These are phyloP conservation scores for Debaryomyces hansenii DNA, from an alignment of 805 yeast genomes.

Conservation along the genomic window DNA sequence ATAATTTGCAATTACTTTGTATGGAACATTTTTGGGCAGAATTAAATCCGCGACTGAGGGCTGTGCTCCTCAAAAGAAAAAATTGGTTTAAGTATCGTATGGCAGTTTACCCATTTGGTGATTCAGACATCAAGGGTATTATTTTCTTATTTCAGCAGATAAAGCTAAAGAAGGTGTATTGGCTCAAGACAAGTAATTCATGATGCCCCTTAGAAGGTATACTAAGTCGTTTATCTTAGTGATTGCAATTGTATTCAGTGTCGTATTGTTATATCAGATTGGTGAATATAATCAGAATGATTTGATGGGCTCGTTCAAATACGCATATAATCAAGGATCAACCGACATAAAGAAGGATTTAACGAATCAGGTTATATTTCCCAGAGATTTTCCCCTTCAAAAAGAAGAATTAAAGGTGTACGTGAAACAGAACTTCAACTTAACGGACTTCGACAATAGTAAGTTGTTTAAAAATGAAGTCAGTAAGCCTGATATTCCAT, in stretches of 20 bases:
- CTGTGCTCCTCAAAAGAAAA: too few species aligned
- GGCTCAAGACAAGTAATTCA: neutral
- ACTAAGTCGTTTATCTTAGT: neutral
- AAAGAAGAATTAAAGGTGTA: neutral
- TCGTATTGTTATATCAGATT: slow-evolving; percentile 1
- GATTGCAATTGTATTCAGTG: neutral
- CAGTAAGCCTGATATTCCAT: slow-evolving; percentile 3
- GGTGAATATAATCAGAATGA: slow-evolving; percentile 1
- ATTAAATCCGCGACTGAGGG: too few species aligned
- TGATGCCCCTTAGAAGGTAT: neutral
- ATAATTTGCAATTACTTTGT: too few species aligned
- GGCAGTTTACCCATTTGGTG: too few species aligned
- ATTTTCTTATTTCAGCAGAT: too few species aligned
- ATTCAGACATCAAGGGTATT: too few species aligned
- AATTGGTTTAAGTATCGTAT: too few species aligned
- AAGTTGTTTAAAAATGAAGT: slow-evolving; percentile 6
- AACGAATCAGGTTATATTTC: slow-evolving; percentile 15
- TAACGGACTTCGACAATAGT: slow-evolving; percentile 8
- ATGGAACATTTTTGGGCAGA: too few species aligned
- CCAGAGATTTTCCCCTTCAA: slow-evolving; percentile 10
- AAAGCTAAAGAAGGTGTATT: too few species aligned
- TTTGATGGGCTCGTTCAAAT: slow-evolving; percentile 4
- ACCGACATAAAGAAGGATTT: slow-evolving; percentile 6
- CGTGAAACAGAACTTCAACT: slow-evolving; percentile 7
- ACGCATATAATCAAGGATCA: slow-evolving; percentile 13